Base-by-base conservation (phyloP, 225 moss, liverwort and hornwort genomes). In the Sphagnum contortum region DNA sequence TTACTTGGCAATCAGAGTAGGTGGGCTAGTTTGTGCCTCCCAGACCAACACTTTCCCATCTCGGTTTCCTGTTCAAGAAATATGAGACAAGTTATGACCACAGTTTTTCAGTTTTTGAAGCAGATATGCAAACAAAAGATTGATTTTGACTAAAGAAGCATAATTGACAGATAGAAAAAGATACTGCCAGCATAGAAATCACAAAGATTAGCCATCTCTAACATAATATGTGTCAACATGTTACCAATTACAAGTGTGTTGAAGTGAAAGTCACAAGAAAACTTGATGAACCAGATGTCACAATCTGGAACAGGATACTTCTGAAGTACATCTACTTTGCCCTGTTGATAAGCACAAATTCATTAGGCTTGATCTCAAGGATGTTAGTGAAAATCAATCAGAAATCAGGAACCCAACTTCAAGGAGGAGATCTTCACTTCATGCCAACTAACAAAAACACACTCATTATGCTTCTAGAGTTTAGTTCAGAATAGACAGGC, bases 221-320 rank as follows among this genome's bases (percentile, higher is more conserved):
- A 29, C 29, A 29, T 29, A 29, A 29, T 29, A 29, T 0, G 29
- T 29, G 29, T 29, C 29, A 29, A 29, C 29, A 29, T 0, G 29
- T 44, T 80, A 87, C 86, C 96, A 44, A 98, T 88, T 3, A 92
- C 81, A 47, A 98, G 81, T 12, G 88, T 87, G 62, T 81, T 88
- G 72, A 90, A 98, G 49, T 87, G 83, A 49, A 98, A 92, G 70
- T 98, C 96, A 63, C 92, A 90, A 3, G 96, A 98, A 69, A 98
- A 98, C 83, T 98, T 98, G 44, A 98, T 98, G 12, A 98, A 98
- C 96, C 96, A 98, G 65, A 98, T 98, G 77, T 98, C 96, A 60
- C 96, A 98, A 49, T 98, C 90, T 6, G 92, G 92, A 70, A 92
- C 90, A 10, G 92, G 96, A 57, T 98, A 98, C 78, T 90, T 92